Percentiles rank a stretch among this genome's conserved stretches.
Conservation (phyloP, 2,329 filamentous ascomycete genomes). For the Sarocladiaceae sp. region DNA sequence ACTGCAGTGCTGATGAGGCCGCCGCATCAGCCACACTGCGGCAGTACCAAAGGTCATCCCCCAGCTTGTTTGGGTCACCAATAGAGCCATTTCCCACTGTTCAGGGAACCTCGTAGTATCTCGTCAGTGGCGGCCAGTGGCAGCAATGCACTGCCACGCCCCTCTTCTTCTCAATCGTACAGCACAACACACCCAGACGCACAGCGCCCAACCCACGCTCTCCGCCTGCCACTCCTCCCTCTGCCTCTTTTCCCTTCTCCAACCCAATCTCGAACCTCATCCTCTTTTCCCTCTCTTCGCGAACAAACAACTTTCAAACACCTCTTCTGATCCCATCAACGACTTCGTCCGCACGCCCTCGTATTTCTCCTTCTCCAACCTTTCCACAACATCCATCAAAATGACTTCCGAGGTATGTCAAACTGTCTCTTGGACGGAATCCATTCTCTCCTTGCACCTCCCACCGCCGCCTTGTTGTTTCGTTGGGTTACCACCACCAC, state of each 20-base stretch:
- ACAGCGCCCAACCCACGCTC: conserved; percentile 3
- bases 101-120: background rate
- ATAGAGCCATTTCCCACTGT: too few relatives aligned
- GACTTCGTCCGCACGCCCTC: background rate
- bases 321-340: conserved; percentile 8
- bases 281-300: conserved; percentile 13
- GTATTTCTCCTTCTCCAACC: conserved; percentile 7
- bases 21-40: background rate
- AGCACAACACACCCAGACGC: background rate
- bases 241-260: conserved; percentile 21
- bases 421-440: conserved; percentile 3
- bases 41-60: too few relatives aligned
- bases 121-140: conserved; percentile 2
- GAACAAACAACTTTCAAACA: background rate
- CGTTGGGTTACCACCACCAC: conserved; percentile 7
- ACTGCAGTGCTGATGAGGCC: too few relatives aligned
- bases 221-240: conserved; percentile 10
- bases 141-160: conserved; percentile 1
- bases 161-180: background rate
- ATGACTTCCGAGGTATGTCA: conserved; percentile 61
- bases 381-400: conserved; percentile 26
- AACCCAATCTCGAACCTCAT: conserved; percentile 17
- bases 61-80: too few relatives aligned
- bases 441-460: background rate
- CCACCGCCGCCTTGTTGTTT: conserved; percentile 11